Percentiles rank a stretch among this genome's conserved stretches.
These are phyloP conservation scores for Dryas alaskensis DNA, from an alignment of 306 rosid species.

Conservation along the genomic window DNA sequence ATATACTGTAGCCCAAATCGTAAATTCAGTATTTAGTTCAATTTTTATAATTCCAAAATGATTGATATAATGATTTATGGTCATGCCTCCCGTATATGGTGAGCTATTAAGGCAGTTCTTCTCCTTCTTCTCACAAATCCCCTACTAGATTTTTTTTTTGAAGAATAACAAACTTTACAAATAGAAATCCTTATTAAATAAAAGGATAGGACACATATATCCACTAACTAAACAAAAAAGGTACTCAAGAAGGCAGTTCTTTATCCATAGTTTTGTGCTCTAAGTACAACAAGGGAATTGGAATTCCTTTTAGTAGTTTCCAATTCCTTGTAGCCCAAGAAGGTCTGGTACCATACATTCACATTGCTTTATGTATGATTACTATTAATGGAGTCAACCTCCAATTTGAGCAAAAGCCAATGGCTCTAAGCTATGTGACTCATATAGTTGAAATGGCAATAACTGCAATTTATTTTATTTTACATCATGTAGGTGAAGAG, in stretches of 20 bases:
- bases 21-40: not conserved
- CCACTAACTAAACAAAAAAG: too few species aligned
- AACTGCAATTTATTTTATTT: not conserved
- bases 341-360: too few species aligned
- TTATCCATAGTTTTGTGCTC: too few species aligned
- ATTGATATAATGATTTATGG: not conserved
- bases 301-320: too few species aligned
- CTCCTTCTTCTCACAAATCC: not conserved
- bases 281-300: too few species aligned
- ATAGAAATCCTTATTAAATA: too few species aligned
- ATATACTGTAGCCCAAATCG: not conserved
- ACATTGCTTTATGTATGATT: too few species aligned
- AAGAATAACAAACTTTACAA: not conserved
- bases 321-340: too few species aligned
- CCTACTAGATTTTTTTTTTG: not conserved
- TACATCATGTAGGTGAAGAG: not conserved
- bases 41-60: not conserved
- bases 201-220: too few species aligned
- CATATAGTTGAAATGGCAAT: not conserved
- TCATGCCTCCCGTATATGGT: not conserved
- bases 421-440: not conserved
- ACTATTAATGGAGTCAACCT: not conserved
- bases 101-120: not conserved
- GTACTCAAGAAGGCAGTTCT: too few species aligned
- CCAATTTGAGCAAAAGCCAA: not conserved